These are phyloP conservation scores for Pythium scleroteichum DNA, from an alignment of 352 stramenopile genomes.

Conservation along the genomic window DNA sequence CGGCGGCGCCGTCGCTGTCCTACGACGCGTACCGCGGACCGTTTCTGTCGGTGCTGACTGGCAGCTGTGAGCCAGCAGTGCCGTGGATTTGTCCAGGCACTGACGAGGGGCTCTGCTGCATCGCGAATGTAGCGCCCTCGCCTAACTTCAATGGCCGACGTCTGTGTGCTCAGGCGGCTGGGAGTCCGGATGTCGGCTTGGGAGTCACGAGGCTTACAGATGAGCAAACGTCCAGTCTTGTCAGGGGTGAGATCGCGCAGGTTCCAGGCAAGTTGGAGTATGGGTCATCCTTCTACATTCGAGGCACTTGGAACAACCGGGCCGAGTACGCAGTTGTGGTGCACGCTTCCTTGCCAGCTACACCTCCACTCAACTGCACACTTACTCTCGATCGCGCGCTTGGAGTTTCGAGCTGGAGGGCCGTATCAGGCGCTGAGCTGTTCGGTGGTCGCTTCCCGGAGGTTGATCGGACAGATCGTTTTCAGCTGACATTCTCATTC, in stretches of 20 bases:
- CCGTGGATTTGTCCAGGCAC: constrained; percentile 27
- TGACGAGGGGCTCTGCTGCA: constrained; percentile 24
- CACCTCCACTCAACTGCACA: background rate
- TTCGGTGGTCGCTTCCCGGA: constrained; percentile 1
- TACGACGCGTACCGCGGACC: constrained; percentile 23
- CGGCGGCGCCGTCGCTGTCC: background rate
- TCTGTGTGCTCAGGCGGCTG: constrained; percentile 11
- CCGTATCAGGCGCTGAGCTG: background rate
- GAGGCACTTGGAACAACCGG: constrained; percentile 18
- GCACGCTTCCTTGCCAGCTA: background rate
- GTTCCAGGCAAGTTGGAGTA: constrained; percentile 11
- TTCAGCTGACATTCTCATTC: constrained; percentile 10
- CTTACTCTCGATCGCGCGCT: constrained; percentile 12
- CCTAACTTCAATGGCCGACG: background rate
- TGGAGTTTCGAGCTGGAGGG: constrained; percentile 10
- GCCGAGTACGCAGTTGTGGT: constrained; percentile 5
- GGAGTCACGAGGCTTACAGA: constrained; percentile 4
- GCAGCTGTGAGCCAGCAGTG: constrained; percentile 16
- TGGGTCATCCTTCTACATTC: constrained; percentile 14
- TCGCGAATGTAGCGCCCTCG: constrained; percentile 7
- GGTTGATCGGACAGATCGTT: background rate
- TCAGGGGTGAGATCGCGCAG: background rate
- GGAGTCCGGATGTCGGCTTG: constrained; percentile 8
- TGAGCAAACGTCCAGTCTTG: constrained; percentile 7
- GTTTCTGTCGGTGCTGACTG: background rate